Base-by-base conservation (phyloP, 1,284 basidiomycete genomes). In the Athelia psychrophila region DNA sequence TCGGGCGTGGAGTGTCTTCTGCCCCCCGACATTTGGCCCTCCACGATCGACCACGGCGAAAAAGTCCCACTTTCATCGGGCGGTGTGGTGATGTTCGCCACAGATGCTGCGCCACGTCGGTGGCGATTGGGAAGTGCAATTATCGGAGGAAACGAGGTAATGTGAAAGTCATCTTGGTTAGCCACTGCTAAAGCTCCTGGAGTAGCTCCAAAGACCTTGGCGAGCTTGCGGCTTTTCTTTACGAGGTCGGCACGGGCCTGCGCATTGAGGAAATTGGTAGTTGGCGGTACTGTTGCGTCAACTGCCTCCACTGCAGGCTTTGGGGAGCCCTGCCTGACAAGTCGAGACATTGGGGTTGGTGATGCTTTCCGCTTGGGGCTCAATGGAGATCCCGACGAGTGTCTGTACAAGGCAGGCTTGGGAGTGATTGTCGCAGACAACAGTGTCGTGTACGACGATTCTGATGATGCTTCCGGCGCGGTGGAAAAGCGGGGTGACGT, bases 201-300 rank as follows among this genome's bases (percentile, higher is more conserved):
- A 1, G 75, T 78, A 64, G 82, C 77, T 23, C 92, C 92, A 48
- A 94, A 84, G 18, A 93, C 68, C 59, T 86, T 84, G 23, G 88
- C 80, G 38, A 94, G 77, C 68, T 94, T 94, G 60, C 84, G 81
- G 27, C 84, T 81, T 57, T 86, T 84, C 48, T 83, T 76, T 22
- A 93, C 72, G 49, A 88, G 81, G 38, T 88, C 84, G 0, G 86
- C 80, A 20, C 90, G 85, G 58, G 90, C 84, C 20, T 79, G 75
- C 10, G 84, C 70, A 53, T 76, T 74, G 35, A 93, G 81, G 52
- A 78, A 71, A 64, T 91, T 91, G 2, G 82, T 84, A 4, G 85
- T 87, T 1, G 81, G 79, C 0, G 84, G 82, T 16, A 42, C n/a
- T 65, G 56, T 6, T 23, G 9, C 44, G 44, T 23, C 16, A 27